phyloP scores from a whole-genome alignment of 148 eudicot species.

The Fagopyrum esculentum region DNA sequence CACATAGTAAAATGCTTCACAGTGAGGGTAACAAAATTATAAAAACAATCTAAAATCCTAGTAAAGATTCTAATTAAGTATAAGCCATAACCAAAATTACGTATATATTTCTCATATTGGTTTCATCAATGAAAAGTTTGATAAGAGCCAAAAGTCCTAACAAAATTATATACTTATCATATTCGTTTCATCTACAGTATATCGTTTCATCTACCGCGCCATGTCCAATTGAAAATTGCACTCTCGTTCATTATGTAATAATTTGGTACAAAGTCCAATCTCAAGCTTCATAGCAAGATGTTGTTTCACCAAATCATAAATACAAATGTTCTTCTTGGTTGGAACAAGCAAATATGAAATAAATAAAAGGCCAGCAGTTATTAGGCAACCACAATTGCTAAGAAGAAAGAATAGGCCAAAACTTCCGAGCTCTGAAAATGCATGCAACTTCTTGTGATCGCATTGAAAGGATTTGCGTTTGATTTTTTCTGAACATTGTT shows the following conservation, averaged over 20 bases:
- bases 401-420: constrained; percentile 9
- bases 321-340: too few relatives aligned
- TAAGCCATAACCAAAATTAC: neutral
- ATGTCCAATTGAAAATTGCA: too few relatives aligned
- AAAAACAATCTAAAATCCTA: neutral
- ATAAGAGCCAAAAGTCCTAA: neutral
- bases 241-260: too few relatives aligned
- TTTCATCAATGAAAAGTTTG: neutral
- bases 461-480: too few relatives aligned
- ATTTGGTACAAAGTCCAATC: too few relatives aligned
- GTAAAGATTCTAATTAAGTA: neutral
- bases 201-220: too few relatives aligned
- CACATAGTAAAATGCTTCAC: neutral
- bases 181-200: too few relatives aligned
- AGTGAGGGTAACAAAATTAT: neutral
- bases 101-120: neutral
- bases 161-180: too few relatives aligned
- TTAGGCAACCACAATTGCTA: neutral
- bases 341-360: too few relatives aligned
- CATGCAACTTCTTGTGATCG: constrained; percentile 80
- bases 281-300: too few relatives aligned
- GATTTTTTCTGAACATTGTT: too few relatives aligned
- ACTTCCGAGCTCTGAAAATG: constrained; percentile 65
- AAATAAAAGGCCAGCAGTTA: neutral
- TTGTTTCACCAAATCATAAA: too few relatives aligned